Conservation (phyloP, 257 asterid species). For the Solanum etuberosum region DNA sequence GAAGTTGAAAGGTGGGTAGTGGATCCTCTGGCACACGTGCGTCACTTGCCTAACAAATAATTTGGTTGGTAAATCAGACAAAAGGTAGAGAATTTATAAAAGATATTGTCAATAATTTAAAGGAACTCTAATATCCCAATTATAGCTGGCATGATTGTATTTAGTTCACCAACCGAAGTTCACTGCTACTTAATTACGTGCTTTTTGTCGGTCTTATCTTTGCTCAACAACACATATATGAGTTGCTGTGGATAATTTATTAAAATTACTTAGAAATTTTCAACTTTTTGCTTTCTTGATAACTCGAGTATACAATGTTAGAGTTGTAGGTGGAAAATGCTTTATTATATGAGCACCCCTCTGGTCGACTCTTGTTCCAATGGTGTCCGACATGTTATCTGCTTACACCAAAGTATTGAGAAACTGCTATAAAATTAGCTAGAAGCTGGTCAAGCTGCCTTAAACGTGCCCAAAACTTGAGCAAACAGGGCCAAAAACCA, state of each 20-base stretch:
- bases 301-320: background rate
- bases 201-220: background rate
- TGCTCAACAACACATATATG: background rate
- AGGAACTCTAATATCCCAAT: background rate
- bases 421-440: background rate
- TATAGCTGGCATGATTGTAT: background rate
- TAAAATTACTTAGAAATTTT: background rate
- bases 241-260: background rate
- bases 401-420: background rate
- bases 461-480: background rate
- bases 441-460: background rate
- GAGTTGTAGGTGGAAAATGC: background rate
- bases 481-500: too few relatives aligned
- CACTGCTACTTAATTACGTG: background rate
- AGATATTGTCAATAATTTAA: background rate
- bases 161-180: background rate
- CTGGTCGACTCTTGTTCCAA: background rate
- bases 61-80: background rate
- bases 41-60: slow-evolving; percentile 5
- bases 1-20: slow-evolving; percentile 30
- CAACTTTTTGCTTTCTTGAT: background rate
- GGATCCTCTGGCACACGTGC: slow-evolving; percentile 32
- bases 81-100: background rate
- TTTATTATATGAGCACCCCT: background rate
- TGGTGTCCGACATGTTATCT: background rate